Percentiles rank a stretch among this genome's conserved stretches.
These are phyloP conservation scores for Sicyos edulis DNA, from an alignment of 306 rosid genomes.

Conservation along the genomic window DNA sequence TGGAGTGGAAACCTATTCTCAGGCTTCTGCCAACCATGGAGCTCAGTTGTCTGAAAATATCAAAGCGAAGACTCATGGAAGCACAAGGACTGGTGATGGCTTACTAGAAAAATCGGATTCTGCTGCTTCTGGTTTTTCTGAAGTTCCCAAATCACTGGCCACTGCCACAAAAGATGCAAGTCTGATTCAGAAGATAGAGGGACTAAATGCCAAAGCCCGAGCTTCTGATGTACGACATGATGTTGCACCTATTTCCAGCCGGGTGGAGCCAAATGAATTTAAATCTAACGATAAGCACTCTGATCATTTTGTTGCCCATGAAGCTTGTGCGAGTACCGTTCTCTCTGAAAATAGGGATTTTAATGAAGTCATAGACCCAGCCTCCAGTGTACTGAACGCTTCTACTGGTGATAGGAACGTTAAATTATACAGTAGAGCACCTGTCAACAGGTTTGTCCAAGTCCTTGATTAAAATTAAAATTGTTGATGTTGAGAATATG, in stretches of 20 bases:
- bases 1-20: slow-evolving; percentile 43
- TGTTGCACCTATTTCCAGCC: slow-evolving; percentile 37
- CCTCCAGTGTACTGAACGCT: slow-evolving; percentile 33
- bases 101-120: slow-evolving; percentile 39
- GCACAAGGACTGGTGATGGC: slow-evolving; percentile 39
- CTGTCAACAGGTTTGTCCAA: slow-evolving; percentile 58
- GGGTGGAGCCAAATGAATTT: slow-evolving; percentile 48
- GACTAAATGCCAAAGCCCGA: slow-evolving; percentile 88
- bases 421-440: slow-evolving; percentile 36
- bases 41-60: slow-evolving; percentile 32
- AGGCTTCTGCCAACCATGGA: slow-evolving; percentile 39
- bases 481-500: slow-evolving; percentile 22
- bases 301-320: slow-evolving; percentile 35
- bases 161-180: slow-evolving; percentile 61
- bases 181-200: slow-evolving; percentile 76
- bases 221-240: slow-evolving; percentile 44
- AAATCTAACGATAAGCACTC: slow-evolving; percentile 32
- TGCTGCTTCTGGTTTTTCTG: slow-evolving; percentile 36
- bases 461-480: slow-evolving; percentile 25
- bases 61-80: slow-evolving; percentile 40
- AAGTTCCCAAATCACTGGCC: slow-evolving; percentile 30
- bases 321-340: slow-evolving; percentile 29
- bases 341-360: slow-evolving; percentile 30
- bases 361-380: slow-evolving; percentile 33
- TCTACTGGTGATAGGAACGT: slow-evolving; percentile 41